phyloP scores from a whole-genome alignment of 2,329 filamentous ascomycete genomes.

The Cytospora piceae region DNA sequence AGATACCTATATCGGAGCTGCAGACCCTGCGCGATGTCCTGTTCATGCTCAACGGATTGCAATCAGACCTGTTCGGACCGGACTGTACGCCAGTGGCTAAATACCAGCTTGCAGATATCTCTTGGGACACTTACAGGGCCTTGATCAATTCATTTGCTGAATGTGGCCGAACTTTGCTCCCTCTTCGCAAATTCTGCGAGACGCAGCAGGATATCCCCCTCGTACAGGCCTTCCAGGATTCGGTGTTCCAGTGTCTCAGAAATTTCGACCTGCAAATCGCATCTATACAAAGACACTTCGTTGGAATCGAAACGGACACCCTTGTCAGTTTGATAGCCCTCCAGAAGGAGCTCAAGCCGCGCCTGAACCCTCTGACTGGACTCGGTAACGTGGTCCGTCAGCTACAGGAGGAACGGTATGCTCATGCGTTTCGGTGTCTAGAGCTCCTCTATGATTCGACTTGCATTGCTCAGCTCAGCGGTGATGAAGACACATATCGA shows the following conservation, averaged over 20 bases:
- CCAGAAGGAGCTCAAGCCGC: conserved; percentile 57
- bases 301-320: conserved; percentile 55
- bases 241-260: conserved; percentile 59
- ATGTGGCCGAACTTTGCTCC: conserved; percentile 48
- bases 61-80: conserved; percentile 69
- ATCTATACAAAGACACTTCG: conserved; percentile 61
- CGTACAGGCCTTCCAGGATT: conserved; percentile 72
- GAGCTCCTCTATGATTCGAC: conserved; percentile 77
- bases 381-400: conserved; percentile 66
- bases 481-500: conserved; percentile 63
- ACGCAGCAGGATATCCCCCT: conserved; percentile 57
- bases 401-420: conserved; percentile 52
- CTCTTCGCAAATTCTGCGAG: conserved; percentile 50
- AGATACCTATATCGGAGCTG: conserved; percentile 66
- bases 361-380: conserved; percentile 58
- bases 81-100: conserved; percentile 44
- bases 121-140: conserved; percentile 54
- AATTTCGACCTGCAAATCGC: conserved; percentile 64
- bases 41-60: conserved; percentile 82
- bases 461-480: conserved; percentile 70
- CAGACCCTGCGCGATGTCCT: conserved; percentile 76
- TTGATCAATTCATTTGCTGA: conserved; percentile 53
- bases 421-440: conserved; percentile 71
- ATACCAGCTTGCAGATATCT: conserved; percentile 54
- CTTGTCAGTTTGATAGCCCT: conserved; percentile 70